Percentiles rank a stretch among this genome's conserved stretches.
phyloP scores from a whole-genome alignment of 2,329 filamentous ascomycete species.

The Epichloe hybrida region DNA sequence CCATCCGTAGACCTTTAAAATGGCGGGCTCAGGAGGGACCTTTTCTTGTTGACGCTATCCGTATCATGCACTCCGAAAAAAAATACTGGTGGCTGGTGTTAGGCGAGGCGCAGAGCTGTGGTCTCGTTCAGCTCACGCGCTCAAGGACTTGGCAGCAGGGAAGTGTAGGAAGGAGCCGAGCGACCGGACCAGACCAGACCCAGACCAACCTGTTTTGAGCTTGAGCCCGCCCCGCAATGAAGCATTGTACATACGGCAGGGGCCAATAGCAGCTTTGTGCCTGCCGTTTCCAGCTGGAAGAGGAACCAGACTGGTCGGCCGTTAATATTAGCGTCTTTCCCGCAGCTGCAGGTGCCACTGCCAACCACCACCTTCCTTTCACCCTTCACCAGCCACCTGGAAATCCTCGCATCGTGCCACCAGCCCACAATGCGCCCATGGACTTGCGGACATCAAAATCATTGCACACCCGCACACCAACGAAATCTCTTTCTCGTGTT shows the following conservation, averaged over 20 bases:
- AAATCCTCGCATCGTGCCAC: neutral
- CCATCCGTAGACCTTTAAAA: too few relatives aligned
- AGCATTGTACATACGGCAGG: neutral
- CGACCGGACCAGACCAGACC: too few relatives aligned
- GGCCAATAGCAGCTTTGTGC: neutral
- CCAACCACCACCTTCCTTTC: constrained; percentile 4
- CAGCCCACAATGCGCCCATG: neutral
- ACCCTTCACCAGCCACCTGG: constrained; percentile 5
- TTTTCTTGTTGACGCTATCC: too few relatives aligned
- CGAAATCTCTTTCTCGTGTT: neutral
- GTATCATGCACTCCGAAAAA: too few relatives aligned
- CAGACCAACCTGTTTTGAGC: too few relatives aligned
- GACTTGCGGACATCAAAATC: neutral
- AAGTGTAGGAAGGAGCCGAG: too few relatives aligned
- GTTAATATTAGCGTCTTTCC: neutral
- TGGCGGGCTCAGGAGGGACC: too few relatives aligned
- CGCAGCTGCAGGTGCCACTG: neutral
- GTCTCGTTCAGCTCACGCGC: neutral
- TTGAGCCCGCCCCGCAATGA: neutral
- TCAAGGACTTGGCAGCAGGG: too few relatives aligned
- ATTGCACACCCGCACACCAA: neutral
- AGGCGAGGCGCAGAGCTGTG: too few relatives aligned
- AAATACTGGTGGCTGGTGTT: too few relatives aligned
- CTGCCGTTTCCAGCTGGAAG: neutral
- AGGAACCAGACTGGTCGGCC: neutral